phyloP scores from a whole-genome alignment of 176 grass and related monocot species.

The Oryza coarctata region DNA sequence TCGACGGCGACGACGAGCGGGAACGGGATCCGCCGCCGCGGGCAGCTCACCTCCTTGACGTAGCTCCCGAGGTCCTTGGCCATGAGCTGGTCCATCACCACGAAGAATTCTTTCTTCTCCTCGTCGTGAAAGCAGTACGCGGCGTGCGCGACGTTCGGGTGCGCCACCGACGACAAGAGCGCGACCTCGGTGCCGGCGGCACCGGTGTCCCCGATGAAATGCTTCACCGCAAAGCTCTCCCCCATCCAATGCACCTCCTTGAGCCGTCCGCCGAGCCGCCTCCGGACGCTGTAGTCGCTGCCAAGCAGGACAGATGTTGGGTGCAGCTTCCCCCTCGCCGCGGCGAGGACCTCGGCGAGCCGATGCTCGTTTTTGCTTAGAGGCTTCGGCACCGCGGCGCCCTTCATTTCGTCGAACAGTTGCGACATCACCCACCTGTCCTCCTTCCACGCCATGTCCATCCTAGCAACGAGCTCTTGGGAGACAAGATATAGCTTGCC shows the following conservation, averaged over 20 bases:
- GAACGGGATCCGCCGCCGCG: slow-evolving; percentile 59
- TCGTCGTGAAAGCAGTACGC: slow-evolving; percentile 74
- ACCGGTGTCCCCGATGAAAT: slow-evolving; percentile 61
- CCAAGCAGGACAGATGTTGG: slow-evolving; percentile 50
- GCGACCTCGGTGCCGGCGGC: slow-evolving; percentile 49
- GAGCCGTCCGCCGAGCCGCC: slow-evolving; percentile 52
- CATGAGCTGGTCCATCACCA: slow-evolving; percentile 79
- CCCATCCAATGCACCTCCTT: slow-evolving; percentile 98
- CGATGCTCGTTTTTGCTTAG: slow-evolving; percentile 61
- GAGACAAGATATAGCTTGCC: slow-evolving; percentile 60
- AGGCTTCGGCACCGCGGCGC: slow-evolving; percentile 25
- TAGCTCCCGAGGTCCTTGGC: slow-evolving; percentile 65
- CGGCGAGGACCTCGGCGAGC: slow-evolving; percentile 63
- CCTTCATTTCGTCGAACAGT: slow-evolving; percentile 59
- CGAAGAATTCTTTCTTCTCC: slow-evolving; percentile 74
- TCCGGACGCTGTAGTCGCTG: slow-evolving; percentile 68
- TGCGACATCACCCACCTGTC: slow-evolving; percentile 78
- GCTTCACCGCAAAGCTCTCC: slow-evolving; percentile 73
- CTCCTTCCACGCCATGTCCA: slow-evolving; percentile 77
- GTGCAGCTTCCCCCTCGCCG: slow-evolving; percentile 56
- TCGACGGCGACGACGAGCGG: slow-evolving; percentile 66
- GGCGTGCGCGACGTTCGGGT: slow-evolving; percentile 69
- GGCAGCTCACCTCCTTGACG: slow-evolving; percentile 62
- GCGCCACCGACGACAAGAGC: slow-evolving; percentile 62
- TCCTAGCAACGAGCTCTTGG: slow-evolving; percentile 44